These are phyloP conservation scores for Leccinellum albellum DNA, from an alignment of 768 basidiomycete genomes.

Conservation along the genomic window DNA sequence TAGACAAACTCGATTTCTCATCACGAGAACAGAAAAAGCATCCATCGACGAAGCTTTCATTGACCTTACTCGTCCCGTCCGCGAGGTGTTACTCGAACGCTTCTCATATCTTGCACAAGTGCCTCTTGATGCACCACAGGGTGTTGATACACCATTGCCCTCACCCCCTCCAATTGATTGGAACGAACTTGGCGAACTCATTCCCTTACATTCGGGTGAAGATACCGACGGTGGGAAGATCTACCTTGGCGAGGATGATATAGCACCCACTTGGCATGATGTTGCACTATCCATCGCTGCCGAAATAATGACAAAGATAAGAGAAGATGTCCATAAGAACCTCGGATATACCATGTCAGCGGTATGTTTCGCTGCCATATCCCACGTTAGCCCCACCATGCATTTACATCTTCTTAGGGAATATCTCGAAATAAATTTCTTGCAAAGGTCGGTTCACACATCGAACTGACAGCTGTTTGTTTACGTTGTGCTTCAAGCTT, in stretches of 20 bases:
- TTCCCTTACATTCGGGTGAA: constrained; percentile 47
- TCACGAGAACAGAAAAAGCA: constrained; percentile 70
- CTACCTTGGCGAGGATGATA: constrained; percentile 29
- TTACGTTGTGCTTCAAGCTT: constrained; percentile 45
- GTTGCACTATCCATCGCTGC: constrained; percentile 86
- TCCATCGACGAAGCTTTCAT: constrained; percentile 98
- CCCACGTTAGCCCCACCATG: neutral
- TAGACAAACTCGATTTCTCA: neutral
- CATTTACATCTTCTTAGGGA: constrained; percentile 46
- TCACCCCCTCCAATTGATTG: constrained; percentile 63
- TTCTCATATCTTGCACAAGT: constrained; percentile 74
- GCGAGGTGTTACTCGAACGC: constrained; percentile 64
- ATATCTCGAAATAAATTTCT: constrained; percentile 92
- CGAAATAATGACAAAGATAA: constrained; percentile 74
- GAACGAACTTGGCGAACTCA: constrained; percentile 55
- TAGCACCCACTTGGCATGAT: constrained; percentile 78
- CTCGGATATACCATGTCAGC: constrained; percentile 95
- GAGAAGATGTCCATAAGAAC: constrained; percentile 60
- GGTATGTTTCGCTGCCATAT: constrained; percentile 41
- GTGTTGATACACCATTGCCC: constrained; percentile 75
- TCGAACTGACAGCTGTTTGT: neutral
- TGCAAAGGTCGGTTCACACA: constrained; percentile 63
- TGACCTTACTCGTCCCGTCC: constrained; percentile 82
- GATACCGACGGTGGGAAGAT: constrained; percentile 18
- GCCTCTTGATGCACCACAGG: constrained; percentile 64